These are phyloP conservation scores for Flaveria sonorensis DNA, from an alignment of 129 eudicot species.

Conservation along the genomic window DNA sequence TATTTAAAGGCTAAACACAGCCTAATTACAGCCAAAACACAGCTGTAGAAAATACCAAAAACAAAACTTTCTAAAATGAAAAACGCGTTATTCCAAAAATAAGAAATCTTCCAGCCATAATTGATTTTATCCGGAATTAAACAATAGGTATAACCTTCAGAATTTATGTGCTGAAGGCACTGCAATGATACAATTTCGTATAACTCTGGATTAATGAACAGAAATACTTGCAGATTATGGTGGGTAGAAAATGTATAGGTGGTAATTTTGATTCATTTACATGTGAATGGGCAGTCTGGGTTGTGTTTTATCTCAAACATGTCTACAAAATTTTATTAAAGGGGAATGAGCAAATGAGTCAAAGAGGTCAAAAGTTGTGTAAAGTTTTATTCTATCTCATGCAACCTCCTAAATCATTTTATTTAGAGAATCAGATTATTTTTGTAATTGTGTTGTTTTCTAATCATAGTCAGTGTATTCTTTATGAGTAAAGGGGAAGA, in stretches of 20 bases:
- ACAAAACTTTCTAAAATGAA: too few species aligned
- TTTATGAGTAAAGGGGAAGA: background rate
- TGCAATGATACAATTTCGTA: too few species aligned
- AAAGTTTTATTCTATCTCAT: background rate
- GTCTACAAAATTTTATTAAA: background rate
- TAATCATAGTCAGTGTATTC: background rate
- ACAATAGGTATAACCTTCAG: too few species aligned
- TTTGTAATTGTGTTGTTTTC: background rate
- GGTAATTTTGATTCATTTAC: background rate
- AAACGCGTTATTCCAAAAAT: too few species aligned
- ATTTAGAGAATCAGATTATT: background rate
- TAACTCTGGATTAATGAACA: too few species aligned
- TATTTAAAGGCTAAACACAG: too few species aligned
- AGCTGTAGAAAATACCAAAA: too few species aligned
- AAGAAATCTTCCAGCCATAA: too few species aligned
- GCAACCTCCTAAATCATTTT: background rate
- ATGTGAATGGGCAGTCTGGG: background rate
- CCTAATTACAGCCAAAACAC: too few species aligned
- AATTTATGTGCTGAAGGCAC: too few species aligned
- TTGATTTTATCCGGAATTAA: too few species aligned
- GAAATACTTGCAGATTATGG: too few species aligned
- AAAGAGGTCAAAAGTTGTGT: background rate
- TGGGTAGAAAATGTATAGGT: background rate
- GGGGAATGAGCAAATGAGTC: background rate
- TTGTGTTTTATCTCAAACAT: constrained; percentile 1